Percentiles rank a stretch among this genome's conserved stretches.
phyloP scores from a whole-genome alignment of 148 eudicot genomes.

The Rhododendron ferrugineum region DNA sequence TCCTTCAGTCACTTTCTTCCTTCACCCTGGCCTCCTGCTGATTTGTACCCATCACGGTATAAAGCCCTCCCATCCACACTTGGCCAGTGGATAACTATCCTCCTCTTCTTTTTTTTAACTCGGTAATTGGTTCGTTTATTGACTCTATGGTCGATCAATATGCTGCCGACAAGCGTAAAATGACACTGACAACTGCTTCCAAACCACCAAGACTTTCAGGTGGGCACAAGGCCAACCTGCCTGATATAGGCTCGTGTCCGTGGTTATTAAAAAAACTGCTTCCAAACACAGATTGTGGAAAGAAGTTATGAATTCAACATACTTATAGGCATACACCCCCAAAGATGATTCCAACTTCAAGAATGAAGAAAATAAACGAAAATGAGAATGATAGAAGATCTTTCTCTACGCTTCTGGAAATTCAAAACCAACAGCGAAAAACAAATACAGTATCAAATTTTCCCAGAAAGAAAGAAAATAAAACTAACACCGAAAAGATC shows the following conservation, averaged over 20 bases:
- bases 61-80: not conserved
- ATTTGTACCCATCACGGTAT: not conserved
- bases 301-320: not conserved
- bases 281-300: not conserved
- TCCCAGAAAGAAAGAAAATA: not conserved
- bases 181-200: not conserved
- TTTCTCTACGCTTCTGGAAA: not conserved
- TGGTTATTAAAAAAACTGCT: not conserved
- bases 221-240: not conserved
- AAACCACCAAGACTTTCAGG: not conserved
- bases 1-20: not conserved
- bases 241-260: not conserved
- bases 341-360: not conserved
- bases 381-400: not conserved
- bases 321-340: not conserved
- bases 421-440: not conserved
- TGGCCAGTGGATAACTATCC: not conserved
- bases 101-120: not conserved
- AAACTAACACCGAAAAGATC: not conserved
- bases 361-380: not conserved
- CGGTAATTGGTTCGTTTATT: not conserved
- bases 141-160: not conserved
- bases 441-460: not conserved
- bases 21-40: slow-evolving; percentile 1
- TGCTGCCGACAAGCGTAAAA: not conserved